Evolutionary conservation across 805 yeast genomes (phyloP).

Genomic region (Hanseniaspora guilliermondii): DNA sequence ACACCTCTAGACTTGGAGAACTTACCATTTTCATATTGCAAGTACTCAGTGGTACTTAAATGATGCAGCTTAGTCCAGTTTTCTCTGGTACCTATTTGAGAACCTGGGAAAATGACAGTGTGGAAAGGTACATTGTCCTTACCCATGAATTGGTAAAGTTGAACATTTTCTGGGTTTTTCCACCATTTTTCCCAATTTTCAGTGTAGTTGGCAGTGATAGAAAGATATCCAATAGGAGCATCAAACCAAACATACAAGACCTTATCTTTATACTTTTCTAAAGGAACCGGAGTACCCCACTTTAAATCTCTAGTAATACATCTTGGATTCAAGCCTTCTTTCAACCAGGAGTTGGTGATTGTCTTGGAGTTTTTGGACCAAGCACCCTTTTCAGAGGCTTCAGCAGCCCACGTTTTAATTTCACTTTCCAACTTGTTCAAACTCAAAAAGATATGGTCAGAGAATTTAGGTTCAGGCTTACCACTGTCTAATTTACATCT

Average conservation of each 20-base stretch:
- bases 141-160: constrained; percentile 95
- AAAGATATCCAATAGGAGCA: constrained; percentile 92
- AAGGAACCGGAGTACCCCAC: constrained; percentile 98
- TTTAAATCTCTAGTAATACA: constrained; percentile 93
- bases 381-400: constrained; percentile 55
- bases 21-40: constrained; percentile 96
- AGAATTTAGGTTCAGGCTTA: constrained; percentile 64
- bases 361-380: constrained; percentile 90
- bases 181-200: constrained; percentile 82
- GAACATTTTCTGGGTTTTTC: constrained; percentile 80
- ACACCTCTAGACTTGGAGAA: constrained; percentile 95
- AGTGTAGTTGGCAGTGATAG: constrained; percentile 89
- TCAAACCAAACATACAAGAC: constrained; percentile 98
- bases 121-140: constrained; percentile 99
- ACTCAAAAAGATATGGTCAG: constrained; percentile 75
- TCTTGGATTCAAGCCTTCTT: constrained; percentile 83
- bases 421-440: constrained; percentile 74
- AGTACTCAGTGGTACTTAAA: constrained; percentile 85
- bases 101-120: constrained; percentile 92
- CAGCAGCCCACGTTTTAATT: constrained; percentile 57
- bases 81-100: constrained; percentile 78
- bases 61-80: constrained; percentile 86
- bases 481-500: constrained; percentile 86
- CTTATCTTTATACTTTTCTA: constrained; percentile 71
- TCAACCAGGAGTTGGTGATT: constrained; percentile 87